phyloP scores from a whole-genome alignment of 2,329 filamentous ascomycete species.

The Exophiala spinifera region DNA sequence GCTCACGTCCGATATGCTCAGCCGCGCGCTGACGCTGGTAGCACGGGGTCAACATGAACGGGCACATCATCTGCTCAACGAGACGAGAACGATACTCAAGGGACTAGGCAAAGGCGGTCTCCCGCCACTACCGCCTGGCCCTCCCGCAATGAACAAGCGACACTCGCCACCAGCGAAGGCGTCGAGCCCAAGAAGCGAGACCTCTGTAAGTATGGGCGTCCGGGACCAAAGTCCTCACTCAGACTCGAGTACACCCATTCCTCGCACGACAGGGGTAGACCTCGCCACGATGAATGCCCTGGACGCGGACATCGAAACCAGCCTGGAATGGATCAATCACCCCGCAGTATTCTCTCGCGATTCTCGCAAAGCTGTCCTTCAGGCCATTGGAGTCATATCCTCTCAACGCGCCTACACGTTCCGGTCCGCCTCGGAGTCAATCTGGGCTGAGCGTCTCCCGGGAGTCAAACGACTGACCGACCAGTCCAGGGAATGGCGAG shows the following conservation, averaged over 20 bases:
- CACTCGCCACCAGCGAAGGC: constrained; percentile 38
- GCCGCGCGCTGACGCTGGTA: constrained; percentile 83
- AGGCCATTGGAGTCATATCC: constrained; percentile 94
- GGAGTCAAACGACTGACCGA: constrained; percentile 81
- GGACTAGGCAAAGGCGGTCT: constrained; percentile 92
- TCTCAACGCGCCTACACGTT: constrained; percentile 93
- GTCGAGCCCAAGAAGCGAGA: constrained; percentile 36
- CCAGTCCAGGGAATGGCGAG: constrained; percentile 85
- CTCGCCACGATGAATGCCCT: constrained; percentile 75
- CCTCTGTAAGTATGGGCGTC: constrained; percentile 35
- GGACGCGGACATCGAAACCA: constrained; percentile 84
- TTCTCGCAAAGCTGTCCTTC: constrained; percentile 89
- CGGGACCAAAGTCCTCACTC: constrained; percentile 37
- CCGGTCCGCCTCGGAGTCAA: constrained; percentile 79
- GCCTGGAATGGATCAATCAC: constrained; percentile 95
- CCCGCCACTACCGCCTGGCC: constrained; percentile 74
- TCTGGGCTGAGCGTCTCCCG: constrained; percentile 80
- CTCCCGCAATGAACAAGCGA: constrained; percentile 39
- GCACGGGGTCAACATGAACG: constrained; percentile 89
- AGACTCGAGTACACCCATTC: constrained; percentile 41
- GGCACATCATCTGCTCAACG: constrained; percentile 84
- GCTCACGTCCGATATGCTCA: constrained; percentile 96
- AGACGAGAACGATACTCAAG: constrained; percentile 93
- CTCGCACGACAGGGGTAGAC: constrained; percentile 67
- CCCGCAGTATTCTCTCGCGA: constrained; percentile 92